phyloP scores from a whole-genome alignment of 352 stramenopile genomes.

The Nothophytophthora sp. region DNA sequence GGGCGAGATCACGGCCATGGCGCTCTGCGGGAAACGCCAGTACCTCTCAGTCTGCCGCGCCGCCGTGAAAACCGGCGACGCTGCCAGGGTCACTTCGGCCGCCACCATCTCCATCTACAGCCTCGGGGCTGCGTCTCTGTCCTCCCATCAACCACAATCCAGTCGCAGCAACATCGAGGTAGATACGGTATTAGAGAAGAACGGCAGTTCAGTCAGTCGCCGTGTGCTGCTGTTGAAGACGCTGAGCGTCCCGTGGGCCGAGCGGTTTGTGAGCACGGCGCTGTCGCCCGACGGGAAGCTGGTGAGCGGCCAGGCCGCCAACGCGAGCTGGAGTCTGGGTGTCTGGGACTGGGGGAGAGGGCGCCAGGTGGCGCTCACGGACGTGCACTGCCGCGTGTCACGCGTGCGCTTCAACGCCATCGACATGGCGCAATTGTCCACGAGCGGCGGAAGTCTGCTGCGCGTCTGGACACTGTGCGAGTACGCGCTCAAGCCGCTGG shows the following conservation, averaged over 20 bases:
- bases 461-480: conserved; percentile 76
- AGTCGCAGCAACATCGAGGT: background rate
- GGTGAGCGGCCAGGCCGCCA: conserved; percentile 57
- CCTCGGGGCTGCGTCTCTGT: conserved; percentile 4
- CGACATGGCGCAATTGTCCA: conserved; percentile 81
- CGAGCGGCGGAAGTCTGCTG: conserved; percentile 65
- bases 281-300: conserved; percentile 75
- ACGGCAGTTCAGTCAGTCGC: background rate
- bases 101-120: conserved; percentile 46
- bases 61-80: conserved; percentile 26
- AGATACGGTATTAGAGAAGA: background rate
- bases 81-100: conserved; percentile 2
- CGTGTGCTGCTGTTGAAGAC: conserved; percentile 37
- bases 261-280: conserved; percentile 53
- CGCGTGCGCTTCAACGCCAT: conserved; percentile 76
- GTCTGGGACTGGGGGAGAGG: conserved; percentile 82
- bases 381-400: conserved; percentile 75
- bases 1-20: conserved; percentile 72
- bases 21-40: conserved; percentile 54
- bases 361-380: conserved; percentile 53
- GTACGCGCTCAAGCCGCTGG: conserved; percentile 69
- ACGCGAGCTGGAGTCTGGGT: conserved; percentile 56
- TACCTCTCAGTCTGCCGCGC: conserved; percentile 58
- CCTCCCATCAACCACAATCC: background rate
- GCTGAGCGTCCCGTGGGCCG: conserved; percentile 46